Evolutionary conservation across 805 yeast genomes (phyloP).

Genomic region (Saturnispora quitensis): DNA sequence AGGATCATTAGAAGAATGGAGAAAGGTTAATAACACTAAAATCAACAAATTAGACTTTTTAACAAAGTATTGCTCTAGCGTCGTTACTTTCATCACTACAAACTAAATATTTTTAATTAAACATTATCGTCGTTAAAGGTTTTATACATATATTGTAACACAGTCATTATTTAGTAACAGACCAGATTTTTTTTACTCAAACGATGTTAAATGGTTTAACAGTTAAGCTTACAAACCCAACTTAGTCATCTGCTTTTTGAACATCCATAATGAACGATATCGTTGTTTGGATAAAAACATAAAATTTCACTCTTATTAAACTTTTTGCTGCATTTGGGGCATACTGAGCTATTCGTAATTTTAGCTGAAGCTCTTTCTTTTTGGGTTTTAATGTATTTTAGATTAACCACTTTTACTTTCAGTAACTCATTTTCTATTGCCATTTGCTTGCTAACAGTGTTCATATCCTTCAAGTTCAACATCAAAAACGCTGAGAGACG

Average conservation of each 20-base stretch:
- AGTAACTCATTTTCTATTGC: slow-evolving; percentile 39
- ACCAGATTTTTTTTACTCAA: background rate
- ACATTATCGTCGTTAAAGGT: background rate
- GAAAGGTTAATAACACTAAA: slow-evolving; percentile 29
- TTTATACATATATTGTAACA: slow-evolving; percentile 1
- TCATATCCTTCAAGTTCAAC: slow-evolving; percentile 34
- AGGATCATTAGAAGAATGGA: slow-evolving; percentile 42
- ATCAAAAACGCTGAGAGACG: slow-evolving; percentile 37
- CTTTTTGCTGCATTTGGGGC: slow-evolving; percentile 49
- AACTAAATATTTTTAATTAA: slow-evolving; percentile 19
- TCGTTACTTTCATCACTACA: slow-evolving; percentile 49
- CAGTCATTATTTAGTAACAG: background rate
- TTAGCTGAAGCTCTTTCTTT: slow-evolving; percentile 28
- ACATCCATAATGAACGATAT: slow-evolving; percentile 53
- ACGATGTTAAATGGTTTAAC: background rate
- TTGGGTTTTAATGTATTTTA: slow-evolving; percentile 33
- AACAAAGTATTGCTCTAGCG: slow-evolving; percentile 75
- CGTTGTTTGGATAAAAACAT: slow-evolving; percentile 36
- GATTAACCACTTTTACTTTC: slow-evolving; percentile 42
- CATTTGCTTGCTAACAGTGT: slow-evolving; percentile 31
- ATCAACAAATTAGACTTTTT: slow-evolving; percentile 52
- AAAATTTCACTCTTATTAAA: slow-evolving; percentile 38
- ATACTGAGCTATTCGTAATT: slow-evolving; percentile 40
- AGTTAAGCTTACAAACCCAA: background rate
- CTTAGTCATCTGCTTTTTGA: slow-evolving; percentile 2